Evolutionary conservation across 176 grass and related monocot species (phyloP), one percentile per base, ranked within the genome.

Genomic region (Musa schizocarpa): DNA sequence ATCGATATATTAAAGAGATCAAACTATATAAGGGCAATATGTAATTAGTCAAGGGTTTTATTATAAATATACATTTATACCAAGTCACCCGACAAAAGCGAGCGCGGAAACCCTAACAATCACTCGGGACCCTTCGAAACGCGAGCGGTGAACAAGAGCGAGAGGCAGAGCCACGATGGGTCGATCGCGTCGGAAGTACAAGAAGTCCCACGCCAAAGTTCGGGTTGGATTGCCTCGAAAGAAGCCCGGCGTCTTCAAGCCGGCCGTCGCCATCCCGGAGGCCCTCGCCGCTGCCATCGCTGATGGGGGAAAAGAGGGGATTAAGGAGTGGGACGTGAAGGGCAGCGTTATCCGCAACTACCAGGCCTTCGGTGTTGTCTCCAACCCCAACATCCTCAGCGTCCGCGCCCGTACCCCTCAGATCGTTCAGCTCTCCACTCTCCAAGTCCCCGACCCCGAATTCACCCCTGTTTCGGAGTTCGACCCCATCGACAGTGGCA

Each of bases 261-360:
- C 88, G 24, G 63, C 90, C 73, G 83, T 93, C 75, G 80, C 73
- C 67, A 78, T 98, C 23, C 90, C 90, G 3, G 76, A 86, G 43
- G 84, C 79, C 9, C 77, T 92, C 43, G 86, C 77, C 27, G 90
- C 90, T 48, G 89, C 92, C 59, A 73, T 51, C 59, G 71, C 74
- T 1, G 55, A 59, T 0, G 51, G 51, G 11, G 70, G 3, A 23
- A 66, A 26, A 17, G 11, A 8, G 71, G 13, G 20, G 5, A 29
- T 9, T 13, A 51, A 53, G 13, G 78, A 59, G 56, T 98, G 94
- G 94, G 86, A 98, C 78, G 27, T 71, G n/a, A 86, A 90, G 70
- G 94, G 90, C 5, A 98, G 76, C 64, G 95, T 98, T 8, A 86
- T 98, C 34, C 87, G 85, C 80, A 98, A 98, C 84, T 98, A 98